phyloP scores from a whole-genome alignment of 768 basidiomycete genomes.

The Rhodotorula paludigena region DNA sequence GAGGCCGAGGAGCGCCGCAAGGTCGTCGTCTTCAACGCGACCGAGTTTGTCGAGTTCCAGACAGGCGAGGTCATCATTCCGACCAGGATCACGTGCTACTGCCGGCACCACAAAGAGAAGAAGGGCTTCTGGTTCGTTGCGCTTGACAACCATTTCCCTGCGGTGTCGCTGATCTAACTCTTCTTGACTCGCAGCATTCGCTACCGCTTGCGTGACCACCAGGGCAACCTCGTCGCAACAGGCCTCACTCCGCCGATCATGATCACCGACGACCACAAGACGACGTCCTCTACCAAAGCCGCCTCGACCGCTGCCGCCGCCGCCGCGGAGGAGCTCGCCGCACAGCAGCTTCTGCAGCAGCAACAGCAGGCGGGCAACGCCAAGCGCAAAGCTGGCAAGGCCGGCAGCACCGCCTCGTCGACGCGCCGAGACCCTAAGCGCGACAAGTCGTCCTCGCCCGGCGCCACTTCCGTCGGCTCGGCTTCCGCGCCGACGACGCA shows the following conservation, averaged over 20 bases:
- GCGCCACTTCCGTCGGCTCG: not conserved
- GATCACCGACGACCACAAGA: slow-evolving; percentile 99
- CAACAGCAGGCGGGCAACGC: slow-evolving; percentile 56
- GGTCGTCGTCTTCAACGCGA: slow-evolving; percentile 93
- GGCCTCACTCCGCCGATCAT: slow-evolving; percentile 85
- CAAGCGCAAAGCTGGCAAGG: slow-evolving; percentile 8
- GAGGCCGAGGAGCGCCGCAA: slow-evolving; percentile 52
- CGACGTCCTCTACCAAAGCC: slow-evolving; percentile 44
- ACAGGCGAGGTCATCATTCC: slow-evolving; percentile 83
- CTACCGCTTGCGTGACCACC: slow-evolving; percentile 74
- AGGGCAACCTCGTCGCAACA: slow-evolving; percentile 71
- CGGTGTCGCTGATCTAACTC: not conserved
- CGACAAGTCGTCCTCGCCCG: not conserved
- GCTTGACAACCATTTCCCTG: not conserved
- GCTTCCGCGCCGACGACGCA: not conserved
- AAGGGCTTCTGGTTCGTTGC: slow-evolving; percentile 62
- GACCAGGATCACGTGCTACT: slow-evolving; percentile 94
- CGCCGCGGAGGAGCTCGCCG: not conserved
- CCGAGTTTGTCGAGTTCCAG: slow-evolving; percentile 80
- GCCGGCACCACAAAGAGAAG: slow-evolving; percentile 96
- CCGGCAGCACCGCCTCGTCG: slow-evolving; percentile 58
- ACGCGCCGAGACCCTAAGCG: slow-evolving; percentile 64
- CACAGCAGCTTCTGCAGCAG: not conserved
- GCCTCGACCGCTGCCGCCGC: not conserved
- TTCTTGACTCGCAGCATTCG: slow-evolving; percentile 59